Conservation (phyloP, 495 filamentous ascomycete genomes). For the Cercophora samala region DNA sequence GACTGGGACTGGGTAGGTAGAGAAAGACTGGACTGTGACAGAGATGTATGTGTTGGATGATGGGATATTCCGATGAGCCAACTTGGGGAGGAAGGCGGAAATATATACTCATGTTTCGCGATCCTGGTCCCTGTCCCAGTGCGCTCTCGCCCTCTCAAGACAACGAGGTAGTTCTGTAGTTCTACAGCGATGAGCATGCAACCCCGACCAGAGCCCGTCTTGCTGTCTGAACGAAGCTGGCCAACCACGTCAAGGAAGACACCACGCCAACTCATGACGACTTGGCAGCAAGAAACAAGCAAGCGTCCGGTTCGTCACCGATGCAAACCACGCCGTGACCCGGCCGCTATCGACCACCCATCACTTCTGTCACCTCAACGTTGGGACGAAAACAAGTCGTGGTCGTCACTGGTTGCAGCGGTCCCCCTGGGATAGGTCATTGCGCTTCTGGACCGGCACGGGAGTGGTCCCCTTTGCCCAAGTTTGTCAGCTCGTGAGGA, state of each 20-base stretch:
- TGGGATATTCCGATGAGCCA: not conserved
- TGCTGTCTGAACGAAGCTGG: not conserved
- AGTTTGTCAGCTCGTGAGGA: not conserved
- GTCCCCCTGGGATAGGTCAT: not conserved
- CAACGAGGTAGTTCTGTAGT: not conserved
- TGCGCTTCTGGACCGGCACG: not conserved
- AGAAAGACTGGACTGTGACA: not conserved
- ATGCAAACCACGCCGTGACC: not conserved
- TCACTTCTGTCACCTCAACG: not conserved
- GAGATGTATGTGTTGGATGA: not conserved
- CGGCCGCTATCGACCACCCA: not conserved
- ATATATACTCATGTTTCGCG: not conserved
- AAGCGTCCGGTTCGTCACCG: not conserved
- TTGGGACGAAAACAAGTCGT: not conserved
- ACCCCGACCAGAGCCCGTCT: not conserved
- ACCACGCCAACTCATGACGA: not conserved
- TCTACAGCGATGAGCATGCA: not conserved
- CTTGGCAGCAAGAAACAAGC: not conserved
- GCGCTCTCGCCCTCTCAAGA: too few species aligned
- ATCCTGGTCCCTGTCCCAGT: too few species aligned
- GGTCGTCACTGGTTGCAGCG: not conserved
- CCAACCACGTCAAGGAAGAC: not conserved
- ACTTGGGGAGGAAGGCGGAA: not conserved
- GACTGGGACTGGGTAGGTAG: not conserved
- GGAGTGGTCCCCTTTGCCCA: not conserved